Base-by-base conservation (phyloP, 345 rosid genomes). In the Geranium brycei region DNA sequence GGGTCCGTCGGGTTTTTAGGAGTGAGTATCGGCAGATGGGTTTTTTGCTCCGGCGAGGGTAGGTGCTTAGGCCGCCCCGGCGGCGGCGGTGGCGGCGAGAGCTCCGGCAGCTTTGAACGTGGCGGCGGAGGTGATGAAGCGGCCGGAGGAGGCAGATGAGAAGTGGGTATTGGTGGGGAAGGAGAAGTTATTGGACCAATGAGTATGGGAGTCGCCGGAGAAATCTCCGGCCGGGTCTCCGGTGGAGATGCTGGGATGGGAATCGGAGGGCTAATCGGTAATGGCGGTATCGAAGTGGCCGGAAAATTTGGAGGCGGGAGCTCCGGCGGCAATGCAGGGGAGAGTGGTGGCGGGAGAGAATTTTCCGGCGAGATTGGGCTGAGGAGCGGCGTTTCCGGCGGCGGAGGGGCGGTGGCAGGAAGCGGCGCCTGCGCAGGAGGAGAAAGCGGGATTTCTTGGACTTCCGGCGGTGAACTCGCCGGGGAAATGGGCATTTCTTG, bases 11-110 rank as follows among this genome's bases (percentile, higher is more conserved):
- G 10, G 41, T 35, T 35, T 35, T 1, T 4, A 35, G 41, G 41
- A 3, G 41, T 4, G 41, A 7, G 7, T 35, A 35, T 35, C 41
- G 69, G 75, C 70, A 19, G n/a, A 67, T 57, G 1, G 2, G 17
- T 53, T 32, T 23, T 58, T 75, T 5, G 55, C 63, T 51, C 68
- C 72, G 32, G 69, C n/a, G 57, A 14, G 2, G 17, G 74, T 71
- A 31, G 71, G 77, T 13, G 51, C 51, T 64, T 73, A 62, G 19
- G 68, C 58, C 41, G 63, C 61, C 58, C 63, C 62, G 1, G 16
- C 41, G 55, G 68, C 59, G 19, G 76, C 68, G 55, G 68, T 57
- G 19, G 76, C 68, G 4, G 76, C 72, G 17, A 68, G 58, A 28
- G 55, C 69, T 28, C 71, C 72, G 19, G 35, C 64, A n/a, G 32